Conservation (phyloP, 2,329 filamentous ascomycete species). For the Fusarium azukiicola region DNA sequence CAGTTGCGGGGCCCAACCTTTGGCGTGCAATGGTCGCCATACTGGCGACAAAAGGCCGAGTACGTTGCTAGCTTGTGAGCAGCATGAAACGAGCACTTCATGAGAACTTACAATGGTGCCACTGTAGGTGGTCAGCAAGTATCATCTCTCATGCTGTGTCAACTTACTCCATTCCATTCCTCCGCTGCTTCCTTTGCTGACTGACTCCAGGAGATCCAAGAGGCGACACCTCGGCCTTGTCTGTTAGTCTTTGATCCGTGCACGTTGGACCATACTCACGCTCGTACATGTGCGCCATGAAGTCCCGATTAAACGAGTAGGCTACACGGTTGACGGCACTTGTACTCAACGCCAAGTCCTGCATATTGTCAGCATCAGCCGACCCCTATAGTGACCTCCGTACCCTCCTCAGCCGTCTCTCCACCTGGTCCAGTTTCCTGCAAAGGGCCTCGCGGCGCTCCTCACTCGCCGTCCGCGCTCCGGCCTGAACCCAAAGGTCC, state of each 20-base stretch:
- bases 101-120: slow-evolving; percentile 50
- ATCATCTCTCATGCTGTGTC: not conserved
- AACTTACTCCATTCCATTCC: slow-evolving; percentile 62
- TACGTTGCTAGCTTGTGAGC: slow-evolving; percentile 55
- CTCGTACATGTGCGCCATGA: slow-evolving; percentile 29
- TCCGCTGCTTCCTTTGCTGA: slow-evolving; percentile 54
- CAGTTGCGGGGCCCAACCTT: slow-evolving; percentile 60
- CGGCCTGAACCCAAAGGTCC: slow-evolving; percentile 69
- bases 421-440: slow-evolving; percentile 57
- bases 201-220: slow-evolving; percentile 43
- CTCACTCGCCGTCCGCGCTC: slow-evolving; percentile 60
- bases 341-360: slow-evolving; percentile 52
- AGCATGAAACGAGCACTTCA: not conserved
- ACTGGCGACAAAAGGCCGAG: slow-evolving; percentile 67
- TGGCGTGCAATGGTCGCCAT: slow-evolving; percentile 60
- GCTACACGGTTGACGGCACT: slow-evolving; percentile 29
- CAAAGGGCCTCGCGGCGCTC: slow-evolving; percentile 62
- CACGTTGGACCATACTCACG: slow-evolving; percentile 5
- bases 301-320: slow-evolving; percentile 31
- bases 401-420: slow-evolving; percentile 59
- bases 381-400: not conserved
- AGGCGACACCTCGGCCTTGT: slow-evolving; percentile 5
- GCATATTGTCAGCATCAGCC: slow-evolving; percentile 28
- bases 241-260: not conserved
- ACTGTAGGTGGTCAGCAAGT: slow-evolving; percentile 50